Conservation (phyloP, 768 basidiomycete genomes). For the Lactifluus piperatus region DNA sequence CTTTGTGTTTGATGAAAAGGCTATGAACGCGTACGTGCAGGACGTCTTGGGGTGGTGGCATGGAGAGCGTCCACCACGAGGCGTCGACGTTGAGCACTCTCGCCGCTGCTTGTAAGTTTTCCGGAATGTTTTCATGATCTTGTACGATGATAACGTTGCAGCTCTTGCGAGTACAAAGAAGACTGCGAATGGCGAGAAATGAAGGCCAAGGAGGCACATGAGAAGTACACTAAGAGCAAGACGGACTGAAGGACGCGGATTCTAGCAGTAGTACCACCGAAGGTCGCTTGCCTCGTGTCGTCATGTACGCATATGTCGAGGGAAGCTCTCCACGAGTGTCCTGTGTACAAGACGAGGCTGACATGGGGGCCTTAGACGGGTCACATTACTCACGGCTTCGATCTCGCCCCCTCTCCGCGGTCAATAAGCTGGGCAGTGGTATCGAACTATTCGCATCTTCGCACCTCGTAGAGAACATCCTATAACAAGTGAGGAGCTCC, state of each 20-base stretch:
- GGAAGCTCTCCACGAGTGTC: neutral
- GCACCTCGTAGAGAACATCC: too few species aligned
- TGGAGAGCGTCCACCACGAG: conserved; percentile 56
- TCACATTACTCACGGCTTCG: neutral
- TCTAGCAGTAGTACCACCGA: neutral
- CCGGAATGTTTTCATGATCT: neutral
- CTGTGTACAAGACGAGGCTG: neutral
- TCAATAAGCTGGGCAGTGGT: neutral
- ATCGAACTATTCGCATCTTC: too few species aligned
- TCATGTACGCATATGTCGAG: neutral
- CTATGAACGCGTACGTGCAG: conserved; percentile 46
- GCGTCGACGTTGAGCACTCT: conserved; percentile 53
- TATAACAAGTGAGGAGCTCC: too few species aligned
- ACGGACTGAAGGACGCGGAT: neutral
- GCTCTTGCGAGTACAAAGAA: conserved; percentile 35
- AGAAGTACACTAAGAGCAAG: neutral
- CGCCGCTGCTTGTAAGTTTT: conserved; percentile 57
- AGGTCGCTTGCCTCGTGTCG: neutral
- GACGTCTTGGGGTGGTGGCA: conserved; percentile 68
- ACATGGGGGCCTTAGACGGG: neutral
- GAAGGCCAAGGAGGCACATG: conserved; percentile 23
- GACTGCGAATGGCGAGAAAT: conserved; percentile 36
- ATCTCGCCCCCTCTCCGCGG: neutral
- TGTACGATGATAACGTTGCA: conserved; percentile 2
- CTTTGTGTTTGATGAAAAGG: conserved; percentile 44